Percentiles rank a stretch among this genome's conserved stretches.
Conservation (phyloP, 257 asterid species). For the Gentiana dahurica region DNA sequence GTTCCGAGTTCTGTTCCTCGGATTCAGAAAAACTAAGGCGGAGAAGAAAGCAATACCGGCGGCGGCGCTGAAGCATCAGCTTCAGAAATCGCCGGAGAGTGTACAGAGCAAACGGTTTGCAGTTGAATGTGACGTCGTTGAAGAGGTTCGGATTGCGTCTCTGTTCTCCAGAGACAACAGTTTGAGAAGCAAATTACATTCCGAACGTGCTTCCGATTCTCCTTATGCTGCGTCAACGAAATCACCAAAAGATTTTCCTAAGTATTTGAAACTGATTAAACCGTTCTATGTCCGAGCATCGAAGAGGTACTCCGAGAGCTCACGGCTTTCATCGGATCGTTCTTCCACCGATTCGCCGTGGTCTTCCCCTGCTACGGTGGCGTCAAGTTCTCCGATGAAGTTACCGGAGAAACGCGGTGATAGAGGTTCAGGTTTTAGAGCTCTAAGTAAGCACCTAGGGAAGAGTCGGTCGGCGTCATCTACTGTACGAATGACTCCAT, state of each 20-base stretch:
- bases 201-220: conserved; percentile 23
- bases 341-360: conserved; percentile 23
- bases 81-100: conserved; percentile 13
- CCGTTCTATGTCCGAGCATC: conserved; percentile 46
- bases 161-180: conserved; percentile 34
- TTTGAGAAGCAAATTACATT: conserved; percentile 35
- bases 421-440: conserved; percentile 37
- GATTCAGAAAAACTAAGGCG: conserved; percentile 38
- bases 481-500: conserved; percentile 17
- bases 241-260: conserved; percentile 26
- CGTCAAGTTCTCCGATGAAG: conserved; percentile 31
- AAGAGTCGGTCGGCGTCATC: conserved; percentile 64
- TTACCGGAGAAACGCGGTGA: conserved; percentile 25
- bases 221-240: conserved; percentile 18
- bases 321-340: conserved; percentile 15
- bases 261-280: conserved; percentile 49
- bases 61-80: conserved; percentile 9
- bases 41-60: conserved; percentile 14
- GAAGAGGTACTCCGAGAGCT: conserved; percentile 27
- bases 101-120: conserved; percentile 29
- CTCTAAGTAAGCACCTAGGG: conserved; percentile 36
- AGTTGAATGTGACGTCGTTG: conserved; percentile 18
- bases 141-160: conserved; percentile 19
- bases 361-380: conserved; percentile 31
- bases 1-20: conserved; percentile 39